A percentile compares a stretch with the other conserved stretches of the same genome.
Conservation (phyloP, 345 rosid genomes). For the Noccaea bulbosa region DNA sequence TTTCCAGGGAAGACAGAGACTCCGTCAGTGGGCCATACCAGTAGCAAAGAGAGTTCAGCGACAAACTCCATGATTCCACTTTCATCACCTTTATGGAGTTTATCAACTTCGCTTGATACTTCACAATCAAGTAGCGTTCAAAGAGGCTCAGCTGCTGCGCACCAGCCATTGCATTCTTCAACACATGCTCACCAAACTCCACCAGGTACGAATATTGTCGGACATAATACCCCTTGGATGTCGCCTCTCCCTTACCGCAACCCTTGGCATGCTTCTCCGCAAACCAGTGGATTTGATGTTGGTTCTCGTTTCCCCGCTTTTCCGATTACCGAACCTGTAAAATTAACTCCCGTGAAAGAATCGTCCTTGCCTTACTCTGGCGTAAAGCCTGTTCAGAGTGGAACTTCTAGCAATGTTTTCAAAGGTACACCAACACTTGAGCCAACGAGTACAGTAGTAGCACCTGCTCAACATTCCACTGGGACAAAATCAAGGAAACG, state of each 20-base stretch:
- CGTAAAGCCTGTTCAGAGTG: slow-evolving; percentile 51
- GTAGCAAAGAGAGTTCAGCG: slow-evolving; percentile 59
- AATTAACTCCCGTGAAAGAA: slow-evolving; percentile 68
- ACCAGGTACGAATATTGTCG: slow-evolving; percentile 58
- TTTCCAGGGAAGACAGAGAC: slow-evolving; percentile 53
- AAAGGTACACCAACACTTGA: slow-evolving; percentile 53
- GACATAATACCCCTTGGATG: slow-evolving; percentile 71
- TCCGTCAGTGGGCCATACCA: slow-evolving; percentile 56
- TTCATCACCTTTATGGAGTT: slow-evolving; percentile 88
- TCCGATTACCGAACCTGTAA: slow-evolving; percentile 63
- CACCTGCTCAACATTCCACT: slow-evolving; percentile 58
- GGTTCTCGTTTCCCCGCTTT: slow-evolving; percentile 58
- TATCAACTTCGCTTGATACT: slow-evolving; percentile 60
- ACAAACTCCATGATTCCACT: slow-evolving; percentile 62
- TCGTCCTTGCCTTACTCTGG: slow-evolving; percentile 54
- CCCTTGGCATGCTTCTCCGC: slow-evolving; percentile 76
- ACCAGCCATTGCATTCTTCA: slow-evolving; percentile 68
- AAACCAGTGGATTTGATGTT: slow-evolving; percentile 61
- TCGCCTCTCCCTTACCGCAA: slow-evolving; percentile 70
- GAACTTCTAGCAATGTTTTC: slow-evolving; percentile 50
- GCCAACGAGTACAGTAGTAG: slow-evolving; percentile 48
- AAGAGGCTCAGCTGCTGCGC: slow-evolving; percentile 63
- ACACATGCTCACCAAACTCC: slow-evolving; percentile 74
- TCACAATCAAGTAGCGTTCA: slow-evolving; percentile 61
- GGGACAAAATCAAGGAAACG: slow-evolving; percentile 77